phyloP scores from a whole-genome alignment of 495 filamentous ascomycete species.

The Ramalina intermedia region DNA sequence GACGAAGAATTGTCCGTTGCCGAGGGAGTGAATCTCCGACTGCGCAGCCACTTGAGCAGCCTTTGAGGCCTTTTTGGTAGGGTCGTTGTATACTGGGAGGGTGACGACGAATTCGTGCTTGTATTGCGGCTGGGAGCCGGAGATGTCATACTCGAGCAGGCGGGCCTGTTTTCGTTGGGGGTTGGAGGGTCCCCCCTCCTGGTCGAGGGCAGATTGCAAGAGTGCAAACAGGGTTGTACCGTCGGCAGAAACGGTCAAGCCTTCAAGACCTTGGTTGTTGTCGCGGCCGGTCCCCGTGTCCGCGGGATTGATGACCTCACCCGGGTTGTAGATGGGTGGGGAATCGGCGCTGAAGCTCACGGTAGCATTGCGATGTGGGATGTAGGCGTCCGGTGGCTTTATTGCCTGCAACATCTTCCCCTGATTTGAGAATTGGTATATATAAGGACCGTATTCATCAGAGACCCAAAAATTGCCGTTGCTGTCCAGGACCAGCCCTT shows the following conservation, averaged over 20 bases:
- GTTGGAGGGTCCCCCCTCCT: slow-evolving; percentile 50
- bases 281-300: slow-evolving; percentile 49
- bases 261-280: slow-evolving; percentile 74
- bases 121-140: slow-evolving; percentile 25
- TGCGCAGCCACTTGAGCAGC: slow-evolving; percentile 44
- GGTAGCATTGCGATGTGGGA: slow-evolving; percentile 51
- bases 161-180: slow-evolving; percentile 39
- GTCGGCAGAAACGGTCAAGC: slow-evolving; percentile 47
- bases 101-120: slow-evolving; percentile 54
- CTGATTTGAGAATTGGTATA: slow-evolving; percentile 47
- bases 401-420: slow-evolving; percentile 55
- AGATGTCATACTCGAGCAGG: slow-evolving; percentile 50
- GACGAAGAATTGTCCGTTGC: slow-evolving; percentile 50
- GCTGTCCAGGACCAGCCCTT: slow-evolving; percentile 54
- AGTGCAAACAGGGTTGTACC: slow-evolving; percentile 53
- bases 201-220: slow-evolving; percentile 51
- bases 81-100: slow-evolving; percentile 42
- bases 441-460: slow-evolving; percentile 69
- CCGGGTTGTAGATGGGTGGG: slow-evolving; percentile 45
- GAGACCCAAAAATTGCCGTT: slow-evolving; percentile 50
- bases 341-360: slow-evolving; percentile 43
- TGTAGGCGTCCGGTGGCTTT: slow-evolving; percentile 48
- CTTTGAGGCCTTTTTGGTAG: slow-evolving; percentile 20
- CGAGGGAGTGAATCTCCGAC: slow-evolving; percentile 55
- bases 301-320: slow-evolving; percentile 28